Percentiles rank a stretch among this genome's conserved stretches.
Evolutionary conservation across 2,329 filamentous ascomycete genomes (phyloP).

Genomic region (Zymoseptoria passerinii): DNA sequence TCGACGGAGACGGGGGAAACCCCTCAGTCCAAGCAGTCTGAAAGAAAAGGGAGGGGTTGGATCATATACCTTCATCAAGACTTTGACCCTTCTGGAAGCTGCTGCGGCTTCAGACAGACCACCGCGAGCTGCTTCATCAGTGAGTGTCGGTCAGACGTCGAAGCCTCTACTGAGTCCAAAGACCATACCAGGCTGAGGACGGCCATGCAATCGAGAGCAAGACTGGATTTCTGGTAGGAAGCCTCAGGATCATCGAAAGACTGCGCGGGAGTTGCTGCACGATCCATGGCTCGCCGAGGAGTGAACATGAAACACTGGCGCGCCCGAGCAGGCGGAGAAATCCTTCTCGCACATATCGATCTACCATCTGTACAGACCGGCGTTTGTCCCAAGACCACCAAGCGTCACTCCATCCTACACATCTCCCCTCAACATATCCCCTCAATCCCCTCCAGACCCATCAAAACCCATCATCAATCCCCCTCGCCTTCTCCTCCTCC

Average conservation of each 20-base stretch:
- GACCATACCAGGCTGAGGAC: no score
- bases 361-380: background rate
- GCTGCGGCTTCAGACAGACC: no score
- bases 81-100: no score
- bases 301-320: background rate
- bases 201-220: conserved; percentile 22
- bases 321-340: background rate
- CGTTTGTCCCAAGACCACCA: background rate
- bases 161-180: no score
- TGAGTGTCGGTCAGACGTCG: no score
- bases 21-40: no score
- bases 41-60: no score
- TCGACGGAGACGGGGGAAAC: no score
- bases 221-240: conserved; percentile 29
- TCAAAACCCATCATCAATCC: conserved; percentile 47
- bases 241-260: conserved; percentile 32
- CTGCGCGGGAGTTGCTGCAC: conserved; percentile 32
- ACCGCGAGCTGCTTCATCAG: no score
- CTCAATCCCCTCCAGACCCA: background rate
- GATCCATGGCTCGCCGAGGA: conserved; percentile 28
- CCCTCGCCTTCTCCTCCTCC: conserved; percentile 39
- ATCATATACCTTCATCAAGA: no score
- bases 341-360: background rate
- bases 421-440: background rate
- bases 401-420: background rate